phyloP scores from a whole-genome alignment of 768 basidiomycete genomes.

The Collybia mongolica region DNA sequence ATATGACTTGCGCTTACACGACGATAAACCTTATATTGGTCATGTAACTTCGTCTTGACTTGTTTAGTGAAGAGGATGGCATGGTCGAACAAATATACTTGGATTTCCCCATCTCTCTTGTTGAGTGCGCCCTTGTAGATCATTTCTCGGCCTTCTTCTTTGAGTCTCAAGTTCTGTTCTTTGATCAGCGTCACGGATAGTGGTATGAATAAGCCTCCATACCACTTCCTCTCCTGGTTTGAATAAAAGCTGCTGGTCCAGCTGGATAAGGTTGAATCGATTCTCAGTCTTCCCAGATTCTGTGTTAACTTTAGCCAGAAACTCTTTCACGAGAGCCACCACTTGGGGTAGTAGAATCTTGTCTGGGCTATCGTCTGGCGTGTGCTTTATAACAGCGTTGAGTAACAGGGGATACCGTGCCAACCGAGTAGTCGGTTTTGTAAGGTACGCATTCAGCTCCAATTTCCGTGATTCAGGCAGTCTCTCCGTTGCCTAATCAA shows the following conservation, averaged over 20 bases:
- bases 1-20: slow-evolving; percentile 53
- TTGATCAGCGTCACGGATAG: neutral
- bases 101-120: slow-evolving; percentile 87
- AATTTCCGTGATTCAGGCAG: slow-evolving; percentile 94
- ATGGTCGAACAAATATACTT: slow-evolving; percentile 96
- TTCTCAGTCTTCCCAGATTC: slow-evolving; percentile 97
- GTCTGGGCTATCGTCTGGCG: slow-evolving; percentile 87
- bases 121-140: slow-evolving; percentile 89
- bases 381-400: slow-evolving; percentile 90
- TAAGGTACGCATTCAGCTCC: slow-evolving; percentile 96
- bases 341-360: slow-evolving; percentile 76
- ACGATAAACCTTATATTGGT: slow-evolving; percentile 91
- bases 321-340: slow-evolving; percentile 73
- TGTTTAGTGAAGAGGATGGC: slow-evolving; percentile 90
- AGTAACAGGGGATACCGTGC: slow-evolving; percentile 95
- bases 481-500: slow-evolving; percentile 79
- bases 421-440: slow-evolving; percentile 95
- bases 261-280: slow-evolving; percentile 90
- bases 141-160: slow-evolving; percentile 87
- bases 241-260: slow-evolving; percentile 90
- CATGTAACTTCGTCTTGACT: slow-evolving; percentile 83
- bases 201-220: slow-evolving; percentile 25
- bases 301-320: slow-evolving; percentile 84
- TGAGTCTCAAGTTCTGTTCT: slow-evolving; percentile 75
- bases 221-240: slow-evolving; percentile 90